Evolutionary conservation across 2,329 filamentous ascomycete species (phyloP), one percentile per base, ranked within the genome.

Genomic region (Aspergillus jensenii): DNA sequence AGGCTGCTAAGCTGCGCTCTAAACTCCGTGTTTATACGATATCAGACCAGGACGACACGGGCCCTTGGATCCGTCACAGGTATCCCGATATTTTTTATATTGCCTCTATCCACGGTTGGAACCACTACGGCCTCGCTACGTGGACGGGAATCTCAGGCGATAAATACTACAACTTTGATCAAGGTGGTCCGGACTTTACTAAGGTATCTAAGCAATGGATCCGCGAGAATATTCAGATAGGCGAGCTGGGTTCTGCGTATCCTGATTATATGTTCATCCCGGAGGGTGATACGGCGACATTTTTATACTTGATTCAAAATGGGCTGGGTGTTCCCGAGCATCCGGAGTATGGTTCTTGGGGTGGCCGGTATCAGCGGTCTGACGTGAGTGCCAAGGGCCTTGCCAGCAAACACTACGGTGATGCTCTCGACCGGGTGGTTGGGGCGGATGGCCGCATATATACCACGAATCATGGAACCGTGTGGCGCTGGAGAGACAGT

Each of bases 61-160:
- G 82, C 0, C 69, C 77, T 0, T 86, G 82, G 83, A 81, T 86
- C 23, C 78, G 83, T 7, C 70, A 74, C 49, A 77, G 75, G 5
- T 86, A 80, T 59, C 82, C 84, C 0, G 77, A 81, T n/a, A 65
- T 86, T 8, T 81, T 83, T 59, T 85, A 84, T 68, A 83, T 86
- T 53, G 73, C 73, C 8, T 82, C 80, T 0, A 68, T 85, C 1
- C 84, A 87, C 63, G 82, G 77, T 3, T 86, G 79, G 76, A 82
- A 82, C 59, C 73, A 81, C 47, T 87, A 86, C 58, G 76, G 75
- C 2, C 63, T 78, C 52, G 82, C 83, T 0, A 72, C 82, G 0
- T 86, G 84, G 83, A 78, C 75, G 1, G 84, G 83, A 1, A 86
- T 86, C 39, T 80, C 76, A 1, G 80, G 80, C 4, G 79, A 82